A percentile compares a stretch with the other conserved stretches of the same genome.
Evolutionary conservation across 2,329 filamentous ascomycete species (phyloP).

Genomic region (Emericellopsis atlantica): DNA sequence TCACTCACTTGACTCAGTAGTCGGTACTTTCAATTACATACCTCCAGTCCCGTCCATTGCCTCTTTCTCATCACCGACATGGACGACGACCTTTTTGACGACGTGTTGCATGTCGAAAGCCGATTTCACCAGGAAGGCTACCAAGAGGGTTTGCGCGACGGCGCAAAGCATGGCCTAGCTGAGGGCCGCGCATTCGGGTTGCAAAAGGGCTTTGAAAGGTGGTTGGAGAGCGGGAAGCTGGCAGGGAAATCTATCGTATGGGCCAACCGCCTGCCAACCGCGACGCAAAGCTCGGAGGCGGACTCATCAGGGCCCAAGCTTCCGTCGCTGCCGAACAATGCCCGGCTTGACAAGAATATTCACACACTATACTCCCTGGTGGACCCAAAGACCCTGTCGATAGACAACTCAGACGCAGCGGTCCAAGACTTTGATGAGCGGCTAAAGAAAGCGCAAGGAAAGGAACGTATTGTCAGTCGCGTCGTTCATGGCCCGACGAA

Average conservation of each 20-base stretch:
- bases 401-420: conserved; percentile 74
- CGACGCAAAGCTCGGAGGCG: not conserved
- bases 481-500: conserved; percentile 29
- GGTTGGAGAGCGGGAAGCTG: conserved; percentile 64
- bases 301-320: conserved; percentile 8
- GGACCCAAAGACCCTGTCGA: conserved; percentile 65
- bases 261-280: conserved; percentile 52
- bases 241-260: conserved; percentile 75
- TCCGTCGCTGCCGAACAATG: conserved; percentile 38
- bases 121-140: conserved; percentile 77
- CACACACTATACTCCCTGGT: conserved; percentile 62
- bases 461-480: conserved; percentile 74
- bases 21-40: not conserved
- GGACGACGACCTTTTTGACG: conserved; percentile 39
- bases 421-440: conserved; percentile 89
- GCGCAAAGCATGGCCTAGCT: conserved; percentile 62
- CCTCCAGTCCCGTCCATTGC: not conserved
- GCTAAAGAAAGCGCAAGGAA: conserved; percentile 69
- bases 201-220: conserved; percentile 90
- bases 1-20: too few relatives aligned
- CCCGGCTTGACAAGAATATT: conserved; percentile 66
- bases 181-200: conserved; percentile 88
- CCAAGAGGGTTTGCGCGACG: conserved; percentile 61
- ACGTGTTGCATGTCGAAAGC: conserved; percentile 48
- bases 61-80: conserved; percentile 3